These are phyloP conservation scores for Claviceps maximensis DNA, from an alignment of 2,329 filamentous ascomycete species.

Conservation along the genomic window DNA sequence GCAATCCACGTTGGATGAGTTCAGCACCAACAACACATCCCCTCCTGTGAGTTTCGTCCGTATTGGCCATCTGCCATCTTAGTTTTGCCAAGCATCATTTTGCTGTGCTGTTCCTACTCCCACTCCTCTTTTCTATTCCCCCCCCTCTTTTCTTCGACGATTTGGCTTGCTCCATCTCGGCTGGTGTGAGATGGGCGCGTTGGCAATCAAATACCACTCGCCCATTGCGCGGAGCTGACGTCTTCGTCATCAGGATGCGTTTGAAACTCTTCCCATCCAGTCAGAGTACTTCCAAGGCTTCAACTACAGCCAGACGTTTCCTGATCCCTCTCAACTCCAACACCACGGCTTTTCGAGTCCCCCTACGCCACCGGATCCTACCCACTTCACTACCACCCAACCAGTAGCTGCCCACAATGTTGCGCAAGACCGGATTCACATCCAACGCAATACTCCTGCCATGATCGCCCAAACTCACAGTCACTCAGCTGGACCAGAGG, in stretches of 20 bases:
- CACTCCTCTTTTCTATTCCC: background rate
- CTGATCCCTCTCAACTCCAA: constrained; percentile 13
- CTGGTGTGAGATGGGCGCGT: too few relatives aligned
- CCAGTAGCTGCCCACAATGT: constrained; percentile 10
- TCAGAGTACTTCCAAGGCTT: constrained; percentile 36
- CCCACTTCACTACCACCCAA: constrained; percentile 14
- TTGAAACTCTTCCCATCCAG: constrained; percentile 28
- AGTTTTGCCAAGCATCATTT: background rate
- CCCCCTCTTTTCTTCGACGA: too few relatives aligned
- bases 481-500: constrained; percentile 16
- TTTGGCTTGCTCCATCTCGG: too few relatives aligned
- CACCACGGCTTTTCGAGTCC: constrained; percentile 27
- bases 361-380: constrained; percentile 37
- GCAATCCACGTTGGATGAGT: constrained; percentile 5
- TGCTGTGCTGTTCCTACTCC: background rate
- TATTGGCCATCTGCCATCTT: background rate
- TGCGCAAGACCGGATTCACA: constrained; percentile 14
- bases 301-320: constrained; percentile 29
- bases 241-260: constrained; percentile 30
- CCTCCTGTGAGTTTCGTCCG: constrained; percentile 3
- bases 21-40: constrained; percentile 3
- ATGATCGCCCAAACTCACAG: constrained; percentile 10
- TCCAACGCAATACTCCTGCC: constrained; percentile 14
- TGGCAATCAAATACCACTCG: too few relatives aligned
- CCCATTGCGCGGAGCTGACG: background rate